Evolutionary conservation across 129 eudicot species (phyloP), one percentile per base, ranked within the genome.

Genomic region (Ambrosia trifida): DNA sequence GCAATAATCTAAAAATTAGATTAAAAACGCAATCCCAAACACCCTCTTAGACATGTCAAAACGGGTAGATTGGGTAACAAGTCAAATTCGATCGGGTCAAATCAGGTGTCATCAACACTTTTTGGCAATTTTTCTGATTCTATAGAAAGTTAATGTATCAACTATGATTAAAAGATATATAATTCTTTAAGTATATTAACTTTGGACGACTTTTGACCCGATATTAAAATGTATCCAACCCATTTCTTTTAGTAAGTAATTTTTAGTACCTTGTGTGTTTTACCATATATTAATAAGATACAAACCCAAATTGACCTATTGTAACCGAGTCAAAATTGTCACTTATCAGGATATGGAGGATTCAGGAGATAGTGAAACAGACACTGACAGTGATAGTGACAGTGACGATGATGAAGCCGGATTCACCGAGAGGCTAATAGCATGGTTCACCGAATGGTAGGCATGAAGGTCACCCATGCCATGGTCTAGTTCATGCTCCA

Each of bases 401-500:
- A 20, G 33, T 56, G 63, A 76, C 16, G 24, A 54, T 24, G 76
- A 79, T 12, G 77, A 78, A 68, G 64, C 14, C 1, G 43, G 65
- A 30, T 51, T 71, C 14, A n/a, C 63, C 19, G 53, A 64, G 30
- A 74, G 71, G 30, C 19, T 40, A 59, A 18, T 31, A 43, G 51
- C 72, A 51, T 78, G 81, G 81, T 72, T 70, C 44, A 41, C 72
- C 0, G 67, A 41, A 51, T 62, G 81, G 77, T 24, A 65, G 72
- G 51, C 18, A 64, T 78, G 72, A 69, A 47, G 16, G 61, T 47
- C 35, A 66, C 49, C 49, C 58, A 75, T 66, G 73, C 40, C 50
- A 46, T 18, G 69, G 53, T 76, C 33, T 43, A 28, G 40, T 45
- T 71, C 24, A 1, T 24, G 65, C 38, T 50, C 54, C 11, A 18